These are phyloP conservation scores for Rhynchosporium agropyri DNA, from an alignment of 2,329 filamentous ascomycete genomes.

Conservation along the genomic window DNA sequence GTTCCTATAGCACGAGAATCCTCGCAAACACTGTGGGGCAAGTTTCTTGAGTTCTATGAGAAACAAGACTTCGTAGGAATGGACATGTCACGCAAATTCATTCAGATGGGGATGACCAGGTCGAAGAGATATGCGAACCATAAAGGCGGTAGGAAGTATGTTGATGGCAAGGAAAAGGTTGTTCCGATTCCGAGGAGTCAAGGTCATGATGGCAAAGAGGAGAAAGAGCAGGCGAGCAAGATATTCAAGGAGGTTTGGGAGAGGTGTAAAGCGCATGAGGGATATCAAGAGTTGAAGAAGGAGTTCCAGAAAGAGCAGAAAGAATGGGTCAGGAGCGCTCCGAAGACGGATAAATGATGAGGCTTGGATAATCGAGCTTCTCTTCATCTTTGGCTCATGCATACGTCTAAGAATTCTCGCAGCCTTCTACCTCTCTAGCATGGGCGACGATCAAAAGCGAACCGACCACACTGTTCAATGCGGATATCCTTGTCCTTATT, in stretches of 20 bases:
- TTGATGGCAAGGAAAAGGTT: constrained; percentile 41
- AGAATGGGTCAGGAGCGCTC: constrained; percentile 26
- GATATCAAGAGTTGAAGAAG: constrained; percentile 49
- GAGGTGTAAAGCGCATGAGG: constrained; percentile 48
- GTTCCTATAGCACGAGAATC: constrained; percentile 53
- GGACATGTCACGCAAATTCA: constrained; percentile 66
- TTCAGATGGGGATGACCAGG: constrained; percentile 68
- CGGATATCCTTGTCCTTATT: too few relatives aligned
- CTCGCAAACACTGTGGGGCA: constrained; percentile 50
- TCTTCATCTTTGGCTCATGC: too few relatives aligned
- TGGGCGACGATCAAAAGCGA: too few relatives aligned
- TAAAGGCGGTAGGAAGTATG: constrained; percentile 57
- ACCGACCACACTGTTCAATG: too few relatives aligned
- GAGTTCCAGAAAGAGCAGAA: constrained; percentile 51
- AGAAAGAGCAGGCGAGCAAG: constrained; percentile 53
- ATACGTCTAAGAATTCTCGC: too few relatives aligned
- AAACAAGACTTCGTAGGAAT: constrained; percentile 62
- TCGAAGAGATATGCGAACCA: constrained; percentile 61
- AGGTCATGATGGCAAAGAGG: constrained; percentile 49
- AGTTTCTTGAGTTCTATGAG: constrained; percentile 56
- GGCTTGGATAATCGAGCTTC: too few relatives aligned
- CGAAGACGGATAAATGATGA: background rate
- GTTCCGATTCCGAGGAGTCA: constrained; percentile 49
- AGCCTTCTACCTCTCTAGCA: too few relatives aligned
- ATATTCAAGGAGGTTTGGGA: constrained; percentile 55